Evolutionary conservation across 208 protist species (phyloP).

Genomic region (Wallacemonas sp.): DNA sequence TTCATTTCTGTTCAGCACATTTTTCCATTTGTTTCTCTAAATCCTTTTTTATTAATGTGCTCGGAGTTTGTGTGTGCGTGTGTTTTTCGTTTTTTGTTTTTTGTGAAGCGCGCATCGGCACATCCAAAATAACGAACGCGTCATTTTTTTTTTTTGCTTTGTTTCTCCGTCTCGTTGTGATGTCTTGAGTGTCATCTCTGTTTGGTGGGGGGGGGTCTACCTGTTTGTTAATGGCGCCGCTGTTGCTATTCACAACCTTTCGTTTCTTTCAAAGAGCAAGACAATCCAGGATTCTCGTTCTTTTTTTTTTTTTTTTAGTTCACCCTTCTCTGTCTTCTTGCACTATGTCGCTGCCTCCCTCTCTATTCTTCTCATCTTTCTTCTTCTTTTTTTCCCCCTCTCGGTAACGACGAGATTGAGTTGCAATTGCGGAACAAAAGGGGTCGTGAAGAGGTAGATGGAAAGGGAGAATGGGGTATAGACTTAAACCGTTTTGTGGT

Average conservation of each 20-base stretch:
- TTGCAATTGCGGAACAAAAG: no score
- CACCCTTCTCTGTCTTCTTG: neutral
- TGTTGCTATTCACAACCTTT: no score
- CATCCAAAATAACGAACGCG: constrained; percentile 2
- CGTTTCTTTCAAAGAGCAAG: no score
- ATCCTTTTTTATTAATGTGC: neutral
- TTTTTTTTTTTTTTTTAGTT: constrained; percentile 12
- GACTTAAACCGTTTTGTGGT: no score
- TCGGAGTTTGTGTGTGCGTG: neutral
- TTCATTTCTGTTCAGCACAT: neutral
- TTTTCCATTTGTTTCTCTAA: neutral
- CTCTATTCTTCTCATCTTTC: constrained; percentile 4
- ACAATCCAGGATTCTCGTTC: constrained; percentile 14
- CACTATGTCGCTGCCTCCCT: neutral
- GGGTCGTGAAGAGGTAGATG: no score
- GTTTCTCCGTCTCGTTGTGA: no score
- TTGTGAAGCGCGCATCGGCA: neutral
- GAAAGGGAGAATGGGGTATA: no score
- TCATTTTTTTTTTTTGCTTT: constrained; percentile 5
- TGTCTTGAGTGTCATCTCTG: no score
- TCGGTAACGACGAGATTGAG: no score
- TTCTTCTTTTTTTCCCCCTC: constrained; percentile 5
- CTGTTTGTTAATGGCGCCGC: no score
- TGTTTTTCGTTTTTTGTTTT: neutral
- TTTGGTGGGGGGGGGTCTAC: no score